Evolutionary conservation across 306 rosid species (phyloP).

Genomic region (Sesbania bispinosa): DNA sequence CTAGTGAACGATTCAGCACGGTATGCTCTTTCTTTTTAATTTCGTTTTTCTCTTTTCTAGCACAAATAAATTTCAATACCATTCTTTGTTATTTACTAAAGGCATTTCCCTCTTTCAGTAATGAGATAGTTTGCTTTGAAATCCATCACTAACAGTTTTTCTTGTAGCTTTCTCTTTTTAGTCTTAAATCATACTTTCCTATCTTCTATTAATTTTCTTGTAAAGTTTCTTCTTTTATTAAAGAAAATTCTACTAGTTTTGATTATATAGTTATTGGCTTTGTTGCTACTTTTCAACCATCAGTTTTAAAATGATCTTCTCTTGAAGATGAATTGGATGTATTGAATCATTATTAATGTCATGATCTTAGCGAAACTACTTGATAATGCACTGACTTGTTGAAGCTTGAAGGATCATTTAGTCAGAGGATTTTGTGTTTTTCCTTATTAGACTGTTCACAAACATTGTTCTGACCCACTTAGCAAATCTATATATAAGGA

Average conservation of each 20-base stretch:
- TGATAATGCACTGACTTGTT: not conserved
- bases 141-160: not conserved
- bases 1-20: slow-evolving; percentile 84
- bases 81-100: not conserved
- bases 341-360: not conserved
- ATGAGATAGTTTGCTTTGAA: not conserved
- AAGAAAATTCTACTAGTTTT: not conserved
- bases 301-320: not conserved
- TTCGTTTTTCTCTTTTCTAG: not conserved
- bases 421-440: not conserved
- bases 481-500: not conserved
- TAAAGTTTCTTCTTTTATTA: not conserved
- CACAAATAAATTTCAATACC: not conserved
- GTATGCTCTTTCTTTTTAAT: no score
- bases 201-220: not conserved
- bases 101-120: not conserved
- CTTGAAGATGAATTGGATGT: slow-evolving; percentile 12
- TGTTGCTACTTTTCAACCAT: slow-evolving; percentile 1
- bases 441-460: slow-evolving; percentile 6
- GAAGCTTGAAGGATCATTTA: not conserved
- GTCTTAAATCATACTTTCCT: not conserved
- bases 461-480: slow-evolving; percentile 14
- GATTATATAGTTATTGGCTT: not conserved
- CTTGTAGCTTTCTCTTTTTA: not conserved
- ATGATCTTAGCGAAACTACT: not conserved